Percentiles rank a stretch among this genome's conserved stretches.
Conservation (phyloP, 2,329 filamentous ascomycete genomes). For the Fusarium sp. region DNA sequence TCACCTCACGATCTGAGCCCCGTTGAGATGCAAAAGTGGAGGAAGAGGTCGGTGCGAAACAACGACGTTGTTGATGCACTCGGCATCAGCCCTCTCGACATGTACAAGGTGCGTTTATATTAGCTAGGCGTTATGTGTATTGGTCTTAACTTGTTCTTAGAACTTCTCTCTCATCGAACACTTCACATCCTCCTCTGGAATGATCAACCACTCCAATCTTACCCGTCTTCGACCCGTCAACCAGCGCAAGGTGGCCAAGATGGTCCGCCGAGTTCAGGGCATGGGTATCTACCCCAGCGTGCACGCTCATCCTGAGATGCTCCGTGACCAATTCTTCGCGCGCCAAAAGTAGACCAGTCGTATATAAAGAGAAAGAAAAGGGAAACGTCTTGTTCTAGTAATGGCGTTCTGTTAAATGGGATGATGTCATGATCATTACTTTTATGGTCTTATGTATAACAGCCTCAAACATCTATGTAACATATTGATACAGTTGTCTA, state of each 20-base stretch:
- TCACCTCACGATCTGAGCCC: constrained; percentile 87
- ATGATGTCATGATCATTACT: constrained; percentile 46
- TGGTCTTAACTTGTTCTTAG: constrained; percentile 59
- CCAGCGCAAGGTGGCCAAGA: constrained; percentile 93
- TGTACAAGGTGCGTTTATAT: constrained; percentile 81
- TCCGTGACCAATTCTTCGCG: constrained; percentile 61
- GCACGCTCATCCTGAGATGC: constrained; percentile 86
- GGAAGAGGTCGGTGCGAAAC: constrained; percentile 66
- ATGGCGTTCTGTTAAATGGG: constrained; percentile 34
- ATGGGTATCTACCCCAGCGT: constrained; percentile 93
- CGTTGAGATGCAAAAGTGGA: constrained; percentile 86
- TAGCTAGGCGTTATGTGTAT: background rate
- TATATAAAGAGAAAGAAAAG: background rate
- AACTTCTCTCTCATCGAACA: constrained; percentile 94
- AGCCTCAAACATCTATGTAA: constrained; percentile 49
- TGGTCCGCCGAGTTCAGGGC: constrained; percentile 87
- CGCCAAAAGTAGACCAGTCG: constrained; percentile 28
- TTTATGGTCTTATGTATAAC: constrained; percentile 53
- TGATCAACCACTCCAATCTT: constrained; percentile 80
- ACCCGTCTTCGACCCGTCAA: constrained; percentile 89
- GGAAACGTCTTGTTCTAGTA: constrained; percentile 10
- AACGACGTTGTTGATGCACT: constrained; percentile 83
- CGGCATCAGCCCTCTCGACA: constrained; percentile 81
- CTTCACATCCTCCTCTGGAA: constrained; percentile 85
- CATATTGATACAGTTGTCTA: constrained; percentile 53